A percentile compares a stretch with the other conserved stretches of the same genome.
These are phyloP conservation scores for Colletotrichum acutatum DNA, from an alignment of 2,329 filamentous ascomycete species.

Conservation along the genomic window DNA sequence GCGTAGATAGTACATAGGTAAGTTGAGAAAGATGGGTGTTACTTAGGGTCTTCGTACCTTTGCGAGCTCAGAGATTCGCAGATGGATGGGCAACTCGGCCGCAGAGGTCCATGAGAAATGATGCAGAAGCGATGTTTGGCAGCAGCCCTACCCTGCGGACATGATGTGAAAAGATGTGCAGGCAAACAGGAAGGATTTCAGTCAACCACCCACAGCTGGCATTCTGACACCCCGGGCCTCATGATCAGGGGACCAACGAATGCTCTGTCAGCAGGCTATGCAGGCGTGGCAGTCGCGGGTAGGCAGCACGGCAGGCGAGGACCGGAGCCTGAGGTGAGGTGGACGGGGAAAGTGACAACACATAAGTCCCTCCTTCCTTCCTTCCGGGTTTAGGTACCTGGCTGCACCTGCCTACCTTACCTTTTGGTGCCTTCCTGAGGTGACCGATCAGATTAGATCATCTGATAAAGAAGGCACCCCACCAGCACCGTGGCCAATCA, in stretches of 20 bases:
- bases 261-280: constrained; percentile 1
- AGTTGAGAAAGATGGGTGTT: neutral
- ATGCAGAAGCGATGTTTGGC: neutral
- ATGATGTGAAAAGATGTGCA: neutral
- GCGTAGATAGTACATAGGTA: neutral
- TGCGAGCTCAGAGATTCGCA: neutral
- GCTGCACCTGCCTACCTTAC: too few relatives aligned
- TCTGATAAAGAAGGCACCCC: constrained; percentile 31
- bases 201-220: neutral
- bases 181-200: neutral
- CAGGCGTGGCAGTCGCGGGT: constrained; percentile 1
- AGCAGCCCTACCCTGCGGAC: neutral
- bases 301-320: constrained; percentile 1
- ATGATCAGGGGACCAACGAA: neutral
- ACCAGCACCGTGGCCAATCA: constrained; percentile 10
- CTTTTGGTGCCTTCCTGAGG: neutral
- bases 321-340: neutral
- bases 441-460: constrained; percentile 34
- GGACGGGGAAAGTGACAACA: neutral
- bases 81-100: neutral
- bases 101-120: neutral
- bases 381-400: too few relatives aligned
- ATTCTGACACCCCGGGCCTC: neutral
- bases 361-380: neutral
- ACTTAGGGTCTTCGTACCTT: neutral